Evolutionary conservation across 495 filamentous ascomycete genomes (phyloP), one percentile per base, ranked within the genome.

Genomic region (Penicillium daleae): DNA sequence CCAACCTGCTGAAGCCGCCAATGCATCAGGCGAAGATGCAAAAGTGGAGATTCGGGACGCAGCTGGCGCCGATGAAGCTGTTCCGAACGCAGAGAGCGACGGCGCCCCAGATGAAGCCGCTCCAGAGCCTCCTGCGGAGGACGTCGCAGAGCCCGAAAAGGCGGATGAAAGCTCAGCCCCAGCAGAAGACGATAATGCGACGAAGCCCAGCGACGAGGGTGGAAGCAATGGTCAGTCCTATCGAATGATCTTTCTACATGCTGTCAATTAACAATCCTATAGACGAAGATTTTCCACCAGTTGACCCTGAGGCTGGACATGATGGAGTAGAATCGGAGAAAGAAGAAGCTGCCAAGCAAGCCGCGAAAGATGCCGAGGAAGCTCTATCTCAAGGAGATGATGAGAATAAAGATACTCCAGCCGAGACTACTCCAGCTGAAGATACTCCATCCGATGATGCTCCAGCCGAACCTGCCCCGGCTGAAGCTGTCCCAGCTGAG

Each of bases 301-400:
- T 54, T 64, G 64, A 74, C 59, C 66, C 64, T 56, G 66, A 69
- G 22, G 66, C 63, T 57, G 74, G 67, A 64, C 60, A 54, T 26
- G 72, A 75, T 37, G 64, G 67, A 33, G 68, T 75, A 69, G 70
- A 74, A 40, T 71, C 72, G 24, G 73, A 74, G 54, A 73, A 74
- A 42, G 66, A 66, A 39, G 70, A 62, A 29, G 61, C 57, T n/a
- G 70, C 66, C 32, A 63, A 66, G 53, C 53, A 64, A 50, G 65
- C 66, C 21, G 71, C 66, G n/a, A 70, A 71, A 61, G 70, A 69
- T 3, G 66, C 73, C 8, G 64, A 71, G 40, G 59, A 70, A 56
- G 65, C 40, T 42, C 44, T 40, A 19, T 40, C 63, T 29, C 56
- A 66, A 22, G 56, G 19, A 12, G 22, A 57, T 27, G 51, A 6